Evolutionary conservation across 2,329 filamentous ascomycete genomes (phyloP).

Genomic region (Aspergillus sp.): DNA sequence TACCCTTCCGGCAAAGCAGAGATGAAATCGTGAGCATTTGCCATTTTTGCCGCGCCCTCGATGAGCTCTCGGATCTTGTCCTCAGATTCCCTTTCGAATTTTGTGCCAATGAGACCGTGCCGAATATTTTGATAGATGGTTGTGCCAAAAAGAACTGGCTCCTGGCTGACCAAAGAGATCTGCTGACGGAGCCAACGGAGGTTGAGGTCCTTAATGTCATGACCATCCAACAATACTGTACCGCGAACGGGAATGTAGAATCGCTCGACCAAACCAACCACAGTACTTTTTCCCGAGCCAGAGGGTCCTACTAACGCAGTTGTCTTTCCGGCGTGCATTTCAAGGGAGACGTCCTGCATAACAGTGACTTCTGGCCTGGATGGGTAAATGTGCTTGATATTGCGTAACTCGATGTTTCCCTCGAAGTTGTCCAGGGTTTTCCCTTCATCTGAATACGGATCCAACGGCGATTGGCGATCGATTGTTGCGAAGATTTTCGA

Average conservation of each 20-base stretch:
- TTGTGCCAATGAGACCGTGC: conserved; percentile 86
- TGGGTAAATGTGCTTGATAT: conserved; percentile 91
- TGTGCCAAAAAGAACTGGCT: conserved; percentile 85
- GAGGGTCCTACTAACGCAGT: conserved; percentile 93
- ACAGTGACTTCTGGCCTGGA: conserved; percentile 87
- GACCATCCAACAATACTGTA: conserved; percentile 75
- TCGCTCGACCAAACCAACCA: conserved; percentile 87
- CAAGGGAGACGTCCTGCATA: conserved; percentile 77
- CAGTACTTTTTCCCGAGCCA: conserved; percentile 91
- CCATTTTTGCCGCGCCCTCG: conserved; percentile 78
- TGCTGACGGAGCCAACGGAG: conserved; percentile 89
- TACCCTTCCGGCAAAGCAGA: conserved; percentile 79
- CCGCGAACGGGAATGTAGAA: conserved; percentile 91
- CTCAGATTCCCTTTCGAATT: conserved; percentile 65
- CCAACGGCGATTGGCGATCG: conserved; percentile 79
- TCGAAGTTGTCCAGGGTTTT: conserved; percentile 69
- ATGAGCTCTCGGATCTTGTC: conserved; percentile 71
- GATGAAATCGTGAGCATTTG: conserved; percentile 94
- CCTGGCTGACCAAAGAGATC: conserved; percentile 88
- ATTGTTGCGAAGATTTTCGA: conserved; percentile 94
- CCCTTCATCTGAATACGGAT: conserved; percentile 72
- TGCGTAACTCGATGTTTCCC: conserved; percentile 76
- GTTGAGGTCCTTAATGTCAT: conserved; percentile 78
- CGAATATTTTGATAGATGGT: conserved; percentile 88
- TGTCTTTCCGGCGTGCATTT: conserved; percentile 83